These are phyloP conservation scores for Cordyceps tenuipes DNA, from an alignment of 2,329 filamentous ascomycete genomes.

Conservation along the genomic window DNA sequence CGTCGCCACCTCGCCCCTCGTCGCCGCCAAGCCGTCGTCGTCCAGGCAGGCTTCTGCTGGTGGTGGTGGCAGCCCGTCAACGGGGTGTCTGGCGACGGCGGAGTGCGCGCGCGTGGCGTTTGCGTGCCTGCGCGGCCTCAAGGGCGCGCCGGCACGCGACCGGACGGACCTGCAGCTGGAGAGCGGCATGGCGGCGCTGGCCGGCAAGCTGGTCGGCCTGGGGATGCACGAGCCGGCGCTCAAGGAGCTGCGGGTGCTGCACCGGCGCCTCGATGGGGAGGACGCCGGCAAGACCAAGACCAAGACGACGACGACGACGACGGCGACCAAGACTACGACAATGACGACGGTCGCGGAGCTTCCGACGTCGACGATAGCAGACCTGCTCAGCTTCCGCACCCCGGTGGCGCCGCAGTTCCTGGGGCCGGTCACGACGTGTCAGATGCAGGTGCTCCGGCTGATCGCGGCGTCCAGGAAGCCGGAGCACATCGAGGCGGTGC, in stretches of 20 bases:
- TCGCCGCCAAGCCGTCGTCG: slow-evolving; percentile 23
- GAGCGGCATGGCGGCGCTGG: slow-evolving; percentile 61
- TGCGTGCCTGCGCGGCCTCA: slow-evolving; percentile 50
- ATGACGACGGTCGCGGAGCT: slow-evolving; percentile 21
- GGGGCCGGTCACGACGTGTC: slow-evolving; percentile 51
- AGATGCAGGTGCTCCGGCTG: slow-evolving; percentile 57
- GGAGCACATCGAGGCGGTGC: slow-evolving; percentile 46
- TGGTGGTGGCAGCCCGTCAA: slow-evolving; percentile 23
- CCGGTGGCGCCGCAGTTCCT: slow-evolving; percentile 37
- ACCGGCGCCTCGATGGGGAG: slow-evolving; percentile 50
- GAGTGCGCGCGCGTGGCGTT: slow-evolving; percentile 66
- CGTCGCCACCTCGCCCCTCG: slow-evolving; percentile 44
- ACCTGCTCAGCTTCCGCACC: slow-evolving; percentile 54
- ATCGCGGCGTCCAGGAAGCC: slow-evolving; percentile 53
- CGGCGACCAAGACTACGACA: no score
- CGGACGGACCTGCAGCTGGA: slow-evolving; percentile 62
- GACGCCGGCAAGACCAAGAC: slow-evolving; percentile 7
- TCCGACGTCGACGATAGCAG: slow-evolving; percentile 35
- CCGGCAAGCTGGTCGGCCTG: slow-evolving; percentile 56
- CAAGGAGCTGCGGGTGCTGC: slow-evolving; percentile 60
- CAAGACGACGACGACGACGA: slow-evolving; percentile 22
- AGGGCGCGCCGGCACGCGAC: slow-evolving; percentile 43
- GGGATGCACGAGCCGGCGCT: slow-evolving; percentile 59
- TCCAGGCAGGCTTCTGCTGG: slow-evolving; percentile 14
- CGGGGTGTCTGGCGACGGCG: slow-evolving; percentile 47